phyloP scores from a whole-genome alignment of 768 basidiomycete species.

The Suillus decipiens region DNA sequence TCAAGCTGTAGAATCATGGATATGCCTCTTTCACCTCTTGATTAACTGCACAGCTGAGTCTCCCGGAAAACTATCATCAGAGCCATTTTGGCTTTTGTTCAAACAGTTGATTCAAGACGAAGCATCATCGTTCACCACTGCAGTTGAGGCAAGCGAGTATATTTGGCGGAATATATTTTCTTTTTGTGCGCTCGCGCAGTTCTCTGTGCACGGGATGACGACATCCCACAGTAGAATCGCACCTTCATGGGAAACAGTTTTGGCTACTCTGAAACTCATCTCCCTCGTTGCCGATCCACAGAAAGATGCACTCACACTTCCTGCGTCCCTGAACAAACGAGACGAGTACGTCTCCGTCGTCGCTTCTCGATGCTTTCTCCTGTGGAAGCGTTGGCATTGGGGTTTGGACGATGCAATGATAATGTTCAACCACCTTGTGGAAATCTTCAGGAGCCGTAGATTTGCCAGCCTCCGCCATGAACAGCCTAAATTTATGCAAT shows the following conservation, averaged over 20 bases:
- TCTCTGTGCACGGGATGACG: conserved; percentile 57
- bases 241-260: conserved; percentile 68
- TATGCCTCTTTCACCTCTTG: conserved; percentile 66
- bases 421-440: conserved; percentile 64
- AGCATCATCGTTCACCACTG: conserved; percentile 28
- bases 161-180: conserved; percentile 73
- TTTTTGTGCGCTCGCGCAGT: conserved; percentile 77
- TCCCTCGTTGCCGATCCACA: conserved; percentile 51
- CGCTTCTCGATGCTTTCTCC: conserved; percentile 68
- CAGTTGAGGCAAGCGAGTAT: conserved; percentile 56
- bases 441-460: conserved; percentile 75
- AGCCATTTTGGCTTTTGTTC: conserved; percentile 51
- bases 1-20: conserved; percentile 69
- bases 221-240: conserved; percentile 42
- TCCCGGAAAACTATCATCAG: conserved; percentile 14
- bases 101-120: conserved; percentile 33
- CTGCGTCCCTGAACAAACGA: conserved; percentile 47
- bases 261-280: conserved; percentile 58
- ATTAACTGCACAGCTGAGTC: conserved; percentile 24
- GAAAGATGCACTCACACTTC: conserved; percentile 41
- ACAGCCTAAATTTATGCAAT: conserved; percentile 66
- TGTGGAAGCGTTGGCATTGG: conserved; percentile 83
- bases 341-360: conserved; percentile 74
- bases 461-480: conserved; percentile 72
- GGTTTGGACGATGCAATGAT: conserved; percentile 51